Conservation (phyloP, 306 rosid species). For the Dryas drummondii region DNA sequence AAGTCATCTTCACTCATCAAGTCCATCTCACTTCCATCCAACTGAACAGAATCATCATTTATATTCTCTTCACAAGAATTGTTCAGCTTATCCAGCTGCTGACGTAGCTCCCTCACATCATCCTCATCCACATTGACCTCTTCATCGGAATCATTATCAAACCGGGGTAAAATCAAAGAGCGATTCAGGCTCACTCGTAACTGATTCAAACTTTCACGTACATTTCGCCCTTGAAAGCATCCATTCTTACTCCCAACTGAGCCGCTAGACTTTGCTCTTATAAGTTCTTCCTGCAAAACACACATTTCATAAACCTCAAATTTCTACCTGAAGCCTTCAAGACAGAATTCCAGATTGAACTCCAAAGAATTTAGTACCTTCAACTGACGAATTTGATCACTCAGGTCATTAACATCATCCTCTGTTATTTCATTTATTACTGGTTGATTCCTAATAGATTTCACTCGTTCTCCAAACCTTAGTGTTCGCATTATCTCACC, state of each 20-base stretch:
- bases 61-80: slow-evolving; percentile 50
- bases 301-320: slow-evolving; percentile 8
- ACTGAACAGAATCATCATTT: slow-evolving; percentile 49
- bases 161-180: slow-evolving; percentile 61
- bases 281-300: slow-evolving; percentile 80
- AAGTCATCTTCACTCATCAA: slow-evolving; percentile 44
- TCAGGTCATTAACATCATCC: slow-evolving; percentile 77
- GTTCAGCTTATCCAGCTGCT: slow-evolving; percentile 64
- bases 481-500: slow-evolving; percentile 70
- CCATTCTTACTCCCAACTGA: slow-evolving; percentile 51
- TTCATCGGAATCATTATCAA: slow-evolving; percentile 61
- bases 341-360: slow-evolving; percentile 16
- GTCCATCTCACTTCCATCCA: slow-evolving; percentile 52
- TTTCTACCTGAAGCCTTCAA: slow-evolving; percentile 11
- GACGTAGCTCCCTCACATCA: slow-evolving; percentile 60
- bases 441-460: slow-evolving; percentile 69
- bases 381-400: slow-evolving; percentile 88
- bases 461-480: slow-evolving; percentile 83
- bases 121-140: slow-evolving; percentile 61
- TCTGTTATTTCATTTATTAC: slow-evolving; percentile 85
- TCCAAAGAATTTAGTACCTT: slow-evolving; percentile 52
- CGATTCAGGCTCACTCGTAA: slow-evolving; percentile 84
- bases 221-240: slow-evolving; percentile 59
- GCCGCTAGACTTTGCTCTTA: slow-evolving; percentile 63
- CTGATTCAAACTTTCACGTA: slow-evolving; percentile 83